Evolutionary conservation across 805 yeast species (phyloP).

Genomic region (Candida nanaspora): DNA sequence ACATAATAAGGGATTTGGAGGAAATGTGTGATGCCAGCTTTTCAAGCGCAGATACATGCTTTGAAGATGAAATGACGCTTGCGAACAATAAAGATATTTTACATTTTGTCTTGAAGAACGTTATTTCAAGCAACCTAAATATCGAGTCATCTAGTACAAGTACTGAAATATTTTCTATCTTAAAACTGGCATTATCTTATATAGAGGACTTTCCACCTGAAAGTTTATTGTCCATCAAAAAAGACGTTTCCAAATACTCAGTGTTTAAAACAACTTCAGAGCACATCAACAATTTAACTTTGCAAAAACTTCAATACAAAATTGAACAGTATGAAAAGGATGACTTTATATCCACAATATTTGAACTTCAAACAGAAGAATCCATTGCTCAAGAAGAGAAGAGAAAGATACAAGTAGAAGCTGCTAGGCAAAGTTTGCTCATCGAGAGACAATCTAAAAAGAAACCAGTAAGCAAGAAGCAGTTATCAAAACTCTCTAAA

Average conservation of each 20-base stretch:
- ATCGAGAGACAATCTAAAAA: neutral
- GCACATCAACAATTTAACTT: neutral
- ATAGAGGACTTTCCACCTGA: constrained; percentile 5
- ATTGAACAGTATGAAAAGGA: neutral
- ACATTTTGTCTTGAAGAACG: constrained; percentile 20
- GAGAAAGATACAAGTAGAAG: neutral
- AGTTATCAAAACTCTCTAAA: neutral
- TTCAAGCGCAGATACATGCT: constrained; percentile 16
- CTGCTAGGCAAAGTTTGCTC: neutral
- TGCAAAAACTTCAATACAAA: neutral
- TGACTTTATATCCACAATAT: neutral
- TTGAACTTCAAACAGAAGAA: neutral
- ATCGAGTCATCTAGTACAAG: constrained; percentile 14
- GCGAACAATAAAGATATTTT: constrained; percentile 18
- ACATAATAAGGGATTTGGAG: constrained; percentile 29
- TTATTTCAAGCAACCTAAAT: constrained; percentile 20
- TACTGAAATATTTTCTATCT: constrained; percentile 17
- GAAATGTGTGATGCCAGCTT: constrained; percentile 23
- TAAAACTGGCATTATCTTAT: constrained; percentile 13
- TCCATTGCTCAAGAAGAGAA: neutral
- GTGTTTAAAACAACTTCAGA: constrained; percentile 1
- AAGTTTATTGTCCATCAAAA: neutral
- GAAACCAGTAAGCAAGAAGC: neutral
- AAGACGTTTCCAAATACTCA: neutral
- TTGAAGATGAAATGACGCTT: constrained; percentile 12